These are phyloP conservation scores for Cajanus cajan DNA, from an alignment of 306 rosid genomes.

Conservation along the genomic window DNA sequence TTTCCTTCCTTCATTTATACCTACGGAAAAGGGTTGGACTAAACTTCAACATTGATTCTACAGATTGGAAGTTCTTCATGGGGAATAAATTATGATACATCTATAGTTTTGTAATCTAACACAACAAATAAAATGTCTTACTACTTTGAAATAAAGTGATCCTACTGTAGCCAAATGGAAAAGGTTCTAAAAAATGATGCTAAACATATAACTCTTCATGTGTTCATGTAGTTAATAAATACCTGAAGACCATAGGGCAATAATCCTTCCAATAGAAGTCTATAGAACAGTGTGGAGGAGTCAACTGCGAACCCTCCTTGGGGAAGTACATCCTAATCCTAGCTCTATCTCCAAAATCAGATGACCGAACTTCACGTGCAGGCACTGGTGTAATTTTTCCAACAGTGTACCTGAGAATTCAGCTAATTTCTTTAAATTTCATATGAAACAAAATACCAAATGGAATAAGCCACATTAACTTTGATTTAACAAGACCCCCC, in stretches of 20 bases:
- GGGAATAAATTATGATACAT: background rate
- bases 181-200: slow-evolving; percentile 33
- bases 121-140: background rate
- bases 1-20: background rate
- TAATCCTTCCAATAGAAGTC: slow-evolving; percentile 97
- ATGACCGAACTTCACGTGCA: slow-evolving; percentile 87
- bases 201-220: background rate
- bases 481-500: background rate
- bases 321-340: slow-evolving; percentile 95
- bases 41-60: background rate
- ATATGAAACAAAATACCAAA: slow-evolving; percentile 3
- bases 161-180: slow-evolving; percentile 6
- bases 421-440: slow-evolving; percentile 31
- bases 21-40: background rate
- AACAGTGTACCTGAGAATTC: slow-evolving; percentile 86
- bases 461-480: background rate
- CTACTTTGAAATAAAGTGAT: background rate
- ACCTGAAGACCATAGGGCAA: slow-evolving; percentile 99
- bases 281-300: slow-evolving; percentile 86
- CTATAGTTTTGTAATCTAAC: background rate
- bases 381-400: slow-evolving; percentile 98
- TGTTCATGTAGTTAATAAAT: slow-evolving; percentile 29
- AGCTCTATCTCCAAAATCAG: slow-evolving; percentile 92
- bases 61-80: background rate
- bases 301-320: slow-evolving; percentile 75